These are phyloP conservation scores for Backusella australiensis DNA, from an alignment of 192 early-diverging fungal species.

Conservation along the genomic window DNA sequence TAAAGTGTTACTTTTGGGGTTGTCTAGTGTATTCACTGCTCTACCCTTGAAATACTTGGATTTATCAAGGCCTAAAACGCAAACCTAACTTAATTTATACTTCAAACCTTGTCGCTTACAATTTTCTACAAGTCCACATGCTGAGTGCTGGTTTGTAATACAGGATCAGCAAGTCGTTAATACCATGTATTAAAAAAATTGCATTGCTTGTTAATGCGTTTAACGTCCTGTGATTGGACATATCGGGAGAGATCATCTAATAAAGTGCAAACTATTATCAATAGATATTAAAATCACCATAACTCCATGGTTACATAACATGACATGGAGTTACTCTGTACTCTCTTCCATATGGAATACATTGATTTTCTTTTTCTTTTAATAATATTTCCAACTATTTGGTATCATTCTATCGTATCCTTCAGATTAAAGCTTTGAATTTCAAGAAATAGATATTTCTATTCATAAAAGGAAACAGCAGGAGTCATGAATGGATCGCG, in stretches of 20 bases:
- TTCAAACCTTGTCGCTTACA: neutral
- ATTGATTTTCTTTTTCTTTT: neutral
- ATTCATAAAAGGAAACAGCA: neutral
- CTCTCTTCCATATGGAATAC: neutral
- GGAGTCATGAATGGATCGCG: conserved; percentile 7
- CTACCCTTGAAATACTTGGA: neutral
- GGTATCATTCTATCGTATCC: neutral
- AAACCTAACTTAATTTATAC: neutral
- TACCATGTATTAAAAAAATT: neutral
- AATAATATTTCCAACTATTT: neutral
- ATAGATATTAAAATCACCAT: neutral
- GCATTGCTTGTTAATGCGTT: neutral
- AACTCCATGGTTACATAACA: neutral
- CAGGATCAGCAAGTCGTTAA: neutral
- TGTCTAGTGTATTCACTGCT: neutral
- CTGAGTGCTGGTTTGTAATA: neutral
- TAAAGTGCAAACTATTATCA: neutral
- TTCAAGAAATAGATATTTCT: neutral
- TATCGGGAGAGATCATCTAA: neutral
- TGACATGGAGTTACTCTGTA: neutral
- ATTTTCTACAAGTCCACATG: neutral
- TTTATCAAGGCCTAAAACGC: neutral
- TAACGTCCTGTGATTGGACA: neutral
- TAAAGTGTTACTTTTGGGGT: neutral
- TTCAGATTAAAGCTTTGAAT: neutral